phyloP scores from a whole-genome alignment of 1,284 basidiomycete species.

The Omphalotus olearius region DNA sequence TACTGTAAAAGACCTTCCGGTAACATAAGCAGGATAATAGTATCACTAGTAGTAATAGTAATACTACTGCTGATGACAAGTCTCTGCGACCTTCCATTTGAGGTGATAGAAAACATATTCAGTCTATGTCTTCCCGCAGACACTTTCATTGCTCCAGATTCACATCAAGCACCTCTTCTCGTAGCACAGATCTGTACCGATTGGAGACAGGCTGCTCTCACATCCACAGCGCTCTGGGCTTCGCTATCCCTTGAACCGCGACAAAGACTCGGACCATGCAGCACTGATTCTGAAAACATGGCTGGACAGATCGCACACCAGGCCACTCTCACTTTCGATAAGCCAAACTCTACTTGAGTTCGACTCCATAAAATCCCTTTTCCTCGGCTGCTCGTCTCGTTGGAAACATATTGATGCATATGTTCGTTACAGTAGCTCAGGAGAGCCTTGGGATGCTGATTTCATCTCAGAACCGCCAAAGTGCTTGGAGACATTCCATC shows the following conservation, averaged over 20 bases:
- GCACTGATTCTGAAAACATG: neutral
- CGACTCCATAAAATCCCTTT: neutral
- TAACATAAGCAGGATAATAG: too few species aligned
- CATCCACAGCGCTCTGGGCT: constrained; percentile 20
- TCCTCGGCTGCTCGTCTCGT: neutral
- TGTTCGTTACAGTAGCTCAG: neutral
- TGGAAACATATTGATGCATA: neutral
- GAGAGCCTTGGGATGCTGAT: neutral
- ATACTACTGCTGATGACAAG: too few species aligned
- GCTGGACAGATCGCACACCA: constrained; percentile 6
- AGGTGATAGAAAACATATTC: constrained; percentile 21
- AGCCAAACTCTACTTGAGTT: neutral
- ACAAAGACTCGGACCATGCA: neutral
- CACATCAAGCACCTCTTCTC: constrained; percentile 17
- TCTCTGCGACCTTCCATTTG: constrained; percentile 14
- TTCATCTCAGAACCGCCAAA: neutral
- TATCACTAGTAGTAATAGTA: too few species aligned
- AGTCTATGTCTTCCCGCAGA: constrained; percentile 15
- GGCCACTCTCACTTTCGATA: neutral
- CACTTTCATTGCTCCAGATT: constrained; percentile 14
- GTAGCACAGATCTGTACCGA: constrained; percentile 17
- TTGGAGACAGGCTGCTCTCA: constrained; percentile 18
- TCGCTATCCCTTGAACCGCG: constrained; percentile 14
- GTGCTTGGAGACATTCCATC: neutral
- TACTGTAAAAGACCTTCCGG: too few species aligned